Evolutionary conservation across 805 yeast genomes (phyloP), one percentile per base, ranked within the genome.

Genomic region (Candida nitratophila): DNA sequence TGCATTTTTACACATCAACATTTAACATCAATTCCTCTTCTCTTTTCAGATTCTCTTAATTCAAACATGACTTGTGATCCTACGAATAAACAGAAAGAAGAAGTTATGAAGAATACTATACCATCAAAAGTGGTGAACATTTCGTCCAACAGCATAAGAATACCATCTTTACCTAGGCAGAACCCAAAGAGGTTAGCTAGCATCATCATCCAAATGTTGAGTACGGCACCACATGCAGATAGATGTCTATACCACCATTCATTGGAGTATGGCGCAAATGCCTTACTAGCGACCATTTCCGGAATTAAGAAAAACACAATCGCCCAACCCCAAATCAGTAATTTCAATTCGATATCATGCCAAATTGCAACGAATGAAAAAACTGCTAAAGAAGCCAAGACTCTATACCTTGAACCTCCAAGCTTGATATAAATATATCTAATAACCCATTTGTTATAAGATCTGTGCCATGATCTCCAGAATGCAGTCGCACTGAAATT

Each of bases 381-480:
- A 15, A 91, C 97, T 11, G 90, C 77, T 31, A 91, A 65, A 11
- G 90, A 80, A 48, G 91, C 89, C 40, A 85, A 52, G 9, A 91
- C 65, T 50, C 97, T 73, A 53, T 81, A 76, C 9, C 65, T 68
- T 0, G 85, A 73, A 0, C 97, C 96, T 11, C 98, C 98, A 47
- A 93, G 66, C 3, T 99, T 99, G 20, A 93, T 73, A 55, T 93
- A 93, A 35, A 93, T 76, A 62, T 93, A 93, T 48, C 96, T 73
- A 22, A 86, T 76, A 30, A 86, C 84, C 95, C 96, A 93, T 52
- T 84, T 76, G 65, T 91, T 90, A 67, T 71, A 93, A 40, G 95
- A 83, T 57, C 98, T 77, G 64, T 93, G 99, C 99, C 99, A 93
- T 3, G 96, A 95, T 59, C 98, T 76, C 99, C 99, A 93, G 61